These are phyloP conservation scores for Cladosporium sp. DNA, from an alignment of 2,329 filamentous ascomycete genomes.

Conservation along the genomic window DNA sequence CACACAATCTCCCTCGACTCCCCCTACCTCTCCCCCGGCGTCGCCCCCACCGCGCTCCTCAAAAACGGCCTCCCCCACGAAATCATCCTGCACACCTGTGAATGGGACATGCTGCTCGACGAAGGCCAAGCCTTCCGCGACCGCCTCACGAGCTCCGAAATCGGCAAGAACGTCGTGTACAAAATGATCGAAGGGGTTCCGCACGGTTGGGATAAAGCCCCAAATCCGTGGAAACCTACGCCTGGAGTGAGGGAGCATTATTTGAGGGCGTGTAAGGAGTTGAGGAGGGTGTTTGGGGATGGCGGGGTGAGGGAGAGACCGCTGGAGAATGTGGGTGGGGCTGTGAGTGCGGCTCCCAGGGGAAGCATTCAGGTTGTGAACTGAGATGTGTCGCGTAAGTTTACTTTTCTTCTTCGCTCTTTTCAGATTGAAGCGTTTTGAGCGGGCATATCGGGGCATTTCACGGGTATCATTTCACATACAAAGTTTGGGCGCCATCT, in stretches of 20 bases:
- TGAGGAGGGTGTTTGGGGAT: constrained; percentile 46
- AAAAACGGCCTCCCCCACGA: constrained; percentile 56
- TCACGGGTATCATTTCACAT: too few relatives aligned
- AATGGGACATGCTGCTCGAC: constrained; percentile 67
- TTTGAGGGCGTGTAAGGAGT: constrained; percentile 52
- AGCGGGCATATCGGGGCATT: too few relatives aligned
- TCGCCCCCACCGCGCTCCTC: constrained; percentile 57
- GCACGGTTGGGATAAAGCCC: constrained; percentile 68
- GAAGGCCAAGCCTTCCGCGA: constrained; percentile 64
- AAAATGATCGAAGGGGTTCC: constrained; percentile 59
- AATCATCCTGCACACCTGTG: constrained; percentile 63
- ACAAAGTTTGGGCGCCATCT: too few relatives aligned
- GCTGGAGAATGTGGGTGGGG: background rate
- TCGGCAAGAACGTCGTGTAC: constrained; percentile 58
- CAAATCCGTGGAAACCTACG: constrained; percentile 58
- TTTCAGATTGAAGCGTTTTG: too few relatives aligned
- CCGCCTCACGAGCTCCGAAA: constrained; percentile 46
- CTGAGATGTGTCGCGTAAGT: background rate
- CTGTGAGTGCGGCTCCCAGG: constrained; percentile 24
- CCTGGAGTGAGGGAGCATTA: constrained; percentile 57
- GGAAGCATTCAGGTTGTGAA: constrained; percentile 27
- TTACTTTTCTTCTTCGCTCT: background rate
- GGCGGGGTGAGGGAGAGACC: constrained; percentile 16
- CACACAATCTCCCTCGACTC: constrained; percentile 52
- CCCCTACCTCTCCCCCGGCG: constrained; percentile 60